Base-by-base conservation (phyloP, 2,329 filamentous ascomycete species). In the Fusarium sp. region DNA sequence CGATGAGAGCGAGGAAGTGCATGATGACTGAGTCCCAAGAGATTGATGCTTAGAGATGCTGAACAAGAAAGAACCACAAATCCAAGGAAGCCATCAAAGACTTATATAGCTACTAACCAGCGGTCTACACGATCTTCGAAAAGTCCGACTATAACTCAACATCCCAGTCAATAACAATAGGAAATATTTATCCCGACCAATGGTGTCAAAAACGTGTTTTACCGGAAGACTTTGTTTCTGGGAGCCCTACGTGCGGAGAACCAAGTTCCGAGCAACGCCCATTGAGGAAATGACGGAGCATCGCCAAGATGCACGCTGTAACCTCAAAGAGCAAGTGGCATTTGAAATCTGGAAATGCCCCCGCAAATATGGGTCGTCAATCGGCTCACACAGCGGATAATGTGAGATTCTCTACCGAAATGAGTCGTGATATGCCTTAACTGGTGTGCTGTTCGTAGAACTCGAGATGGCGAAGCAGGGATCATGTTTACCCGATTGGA, bases 271-370 rank as follows among this genome's bases (percentile, higher is more conserved):
- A 63, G 37, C 37, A 41, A 37, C 25, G 12, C 65, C 58, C 11
- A n/a, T 50, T 64, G 30, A 48, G 65, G 65, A 67, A 67, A 67
- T 49, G 13, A n/a, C 65, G 65, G 65, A 67, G 50, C 51, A 48
- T 67, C 44, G 19, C 63, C 45, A 48, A 14, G 23, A 44, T 62
- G 7, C 18, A 26, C 39, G 8, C 23, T 45, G 30, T 21, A 25
- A 10, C 62, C 44, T 43, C 26, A 65, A 65, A 43, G 18, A 65
- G 60, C 14, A 41, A 65, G 11, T 41, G 14, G 16, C 26, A 25
- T 46, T 14, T n/a, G 2, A 11, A 4, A 52, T 52, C 49, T 52
- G 18, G 14, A 42, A 52, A 21, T 21, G 23, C n/a, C 39, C 31
- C 51, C 60, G 16, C 31, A 65, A 41, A 34, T 34, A 34, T 58